Conservation (phyloP, 306 rosid genomes). For the Morella rubra region DNA sequence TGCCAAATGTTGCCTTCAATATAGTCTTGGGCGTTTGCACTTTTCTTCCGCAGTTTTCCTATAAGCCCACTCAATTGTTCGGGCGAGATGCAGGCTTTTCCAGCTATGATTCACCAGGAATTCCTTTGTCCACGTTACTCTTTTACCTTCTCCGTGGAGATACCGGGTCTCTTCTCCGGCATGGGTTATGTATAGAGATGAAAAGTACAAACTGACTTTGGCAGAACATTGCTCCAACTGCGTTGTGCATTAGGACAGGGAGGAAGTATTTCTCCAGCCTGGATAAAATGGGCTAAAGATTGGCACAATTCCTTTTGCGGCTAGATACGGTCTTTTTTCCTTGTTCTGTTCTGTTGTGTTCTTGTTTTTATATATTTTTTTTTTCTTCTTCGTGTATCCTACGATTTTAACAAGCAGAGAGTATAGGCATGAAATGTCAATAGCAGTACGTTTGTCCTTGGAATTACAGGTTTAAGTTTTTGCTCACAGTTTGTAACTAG, state of each 20-base stretch:
- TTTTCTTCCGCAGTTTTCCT: conserved; percentile 24
- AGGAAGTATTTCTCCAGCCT: no score
- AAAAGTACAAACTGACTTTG: background rate
- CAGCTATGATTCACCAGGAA: conserved; percentile 28
- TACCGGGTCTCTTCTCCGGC: conserved; percentile 1
- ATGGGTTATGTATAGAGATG: background rate
- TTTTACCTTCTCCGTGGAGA: conserved; percentile 24
- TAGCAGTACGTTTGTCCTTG: background rate
- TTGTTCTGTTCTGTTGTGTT: no score
- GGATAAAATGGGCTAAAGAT: background rate
- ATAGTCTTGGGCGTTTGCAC: conserved; percentile 24
- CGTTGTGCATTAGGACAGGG: background rate
- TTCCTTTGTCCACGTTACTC: conserved; percentile 21
- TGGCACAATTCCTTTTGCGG: conserved; percentile 8
- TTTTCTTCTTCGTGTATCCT: no score
- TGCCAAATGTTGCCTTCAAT: conserved; percentile 2
- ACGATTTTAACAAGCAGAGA: no score
- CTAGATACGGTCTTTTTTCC: background rate
- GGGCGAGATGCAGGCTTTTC: conserved; percentile 34
- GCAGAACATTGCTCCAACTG: conserved; percentile 8
- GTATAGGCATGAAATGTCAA: background rate
- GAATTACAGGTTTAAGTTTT: background rate
- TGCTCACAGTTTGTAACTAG: conserved; percentile 3
- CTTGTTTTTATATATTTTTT: no score
- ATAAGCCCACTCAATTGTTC: conserved; percentile 7